Conservation (phyloP, 352 stramenopile genomes). For the Phytopythium montanum region DNA sequence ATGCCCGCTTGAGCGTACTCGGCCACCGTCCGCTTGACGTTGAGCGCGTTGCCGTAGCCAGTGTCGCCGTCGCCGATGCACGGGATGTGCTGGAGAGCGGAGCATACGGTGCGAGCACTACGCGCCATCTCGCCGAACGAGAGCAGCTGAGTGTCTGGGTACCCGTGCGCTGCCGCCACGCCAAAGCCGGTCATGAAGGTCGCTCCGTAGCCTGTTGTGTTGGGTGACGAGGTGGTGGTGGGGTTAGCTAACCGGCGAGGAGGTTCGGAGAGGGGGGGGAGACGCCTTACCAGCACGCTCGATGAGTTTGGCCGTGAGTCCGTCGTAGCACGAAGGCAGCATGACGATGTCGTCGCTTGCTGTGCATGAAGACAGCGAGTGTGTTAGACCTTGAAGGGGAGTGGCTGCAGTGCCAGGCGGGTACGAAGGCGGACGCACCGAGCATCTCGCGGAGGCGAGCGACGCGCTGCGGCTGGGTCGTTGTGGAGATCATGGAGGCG, state of each 20-base stretch:
- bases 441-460: conserved; percentile 47
- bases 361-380: background rate
- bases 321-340: conserved; percentile 92
- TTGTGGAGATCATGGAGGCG: conserved; percentile 14
- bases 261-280: background rate
- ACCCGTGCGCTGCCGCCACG: conserved; percentile 81
- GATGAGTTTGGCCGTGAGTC: conserved; percentile 86
- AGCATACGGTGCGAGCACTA: conserved; percentile 36
- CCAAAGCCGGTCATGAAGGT: conserved; percentile 95
- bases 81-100: conserved; percentile 31
- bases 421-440: background rate
- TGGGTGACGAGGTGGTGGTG: too few relatives aligned
- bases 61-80: conserved; percentile 89
- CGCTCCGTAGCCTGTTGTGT: conserved; percentile 53
- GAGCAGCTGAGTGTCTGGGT: conserved; percentile 87
- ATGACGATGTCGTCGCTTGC: conserved; percentile 55
- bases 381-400: background rate
- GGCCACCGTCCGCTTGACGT: conserved; percentile 91
- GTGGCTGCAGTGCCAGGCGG: background rate
- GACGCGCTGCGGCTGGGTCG: conserved; percentile 41
- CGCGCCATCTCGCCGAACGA: conserved; percentile 64
- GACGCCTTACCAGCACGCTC: conserved; percentile 41
- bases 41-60: conserved; percentile 93
- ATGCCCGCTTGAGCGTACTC: conserved; percentile 89
- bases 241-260: background rate